These are phyloP conservation scores for Leccinum huronense DNA, from an alignment of 1,284 basidiomycete species.

Conservation along the genomic window DNA sequence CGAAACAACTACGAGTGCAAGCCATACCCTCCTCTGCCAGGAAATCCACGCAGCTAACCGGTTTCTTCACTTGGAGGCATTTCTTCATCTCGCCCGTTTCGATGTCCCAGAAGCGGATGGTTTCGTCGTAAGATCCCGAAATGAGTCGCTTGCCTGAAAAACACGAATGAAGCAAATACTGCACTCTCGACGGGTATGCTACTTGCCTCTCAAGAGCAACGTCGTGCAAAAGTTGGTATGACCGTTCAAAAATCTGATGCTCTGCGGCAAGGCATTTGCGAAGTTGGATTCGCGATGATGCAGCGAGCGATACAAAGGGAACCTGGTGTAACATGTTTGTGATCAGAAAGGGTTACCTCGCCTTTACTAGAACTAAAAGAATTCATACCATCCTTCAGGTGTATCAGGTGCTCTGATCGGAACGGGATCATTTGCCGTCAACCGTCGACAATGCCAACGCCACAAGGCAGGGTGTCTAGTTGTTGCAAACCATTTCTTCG, in stretches of 20 bases:
- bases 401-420: constrained; percentile 58
- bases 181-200: background rate
- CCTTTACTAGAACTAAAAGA: background rate
- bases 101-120: constrained; percentile 86
- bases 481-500: constrained; percentile 70
- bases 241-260: constrained; percentile 73
- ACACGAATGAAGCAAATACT: background rate
- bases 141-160: constrained; percentile 67
- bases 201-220: constrained; percentile 65
- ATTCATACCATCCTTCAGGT: constrained; percentile 68
- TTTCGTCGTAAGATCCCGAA: constrained; percentile 89
- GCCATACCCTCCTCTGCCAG: constrained; percentile 69
- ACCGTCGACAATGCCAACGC: constrained; percentile 70
- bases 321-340: constrained; percentile 42
- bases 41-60: constrained; percentile 89
- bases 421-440: constrained; percentile 74
- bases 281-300: constrained; percentile 89
- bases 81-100: constrained; percentile 79
- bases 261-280: constrained; percentile 71
- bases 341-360: background rate
- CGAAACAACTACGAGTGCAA: background rate
- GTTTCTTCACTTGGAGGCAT: constrained; percentile 78
- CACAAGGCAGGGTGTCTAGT: constrained; percentile 74
- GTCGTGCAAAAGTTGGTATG: constrained; percentile 90
- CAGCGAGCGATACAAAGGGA: constrained; percentile 75